phyloP scores from a whole-genome alignment of 164 flowering plant species.

The Hamamelis virginiana region DNA sequence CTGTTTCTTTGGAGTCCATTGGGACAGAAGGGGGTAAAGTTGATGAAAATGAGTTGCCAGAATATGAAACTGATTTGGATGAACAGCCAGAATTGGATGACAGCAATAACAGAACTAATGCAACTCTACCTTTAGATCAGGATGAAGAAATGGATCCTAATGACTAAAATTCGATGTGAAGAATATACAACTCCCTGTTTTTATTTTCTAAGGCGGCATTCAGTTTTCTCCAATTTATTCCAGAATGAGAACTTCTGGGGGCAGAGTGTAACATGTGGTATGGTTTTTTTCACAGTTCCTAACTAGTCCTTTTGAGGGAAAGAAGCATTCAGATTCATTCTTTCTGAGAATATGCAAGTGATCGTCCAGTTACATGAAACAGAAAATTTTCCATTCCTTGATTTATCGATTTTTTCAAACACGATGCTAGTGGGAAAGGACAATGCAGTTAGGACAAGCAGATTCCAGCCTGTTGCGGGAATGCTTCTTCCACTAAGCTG shows the following conservation, averaged over 20 bases:
- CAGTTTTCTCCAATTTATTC: slow-evolving; percentile 7
- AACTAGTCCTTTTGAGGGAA: neutral
- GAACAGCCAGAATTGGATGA: slow-evolving; percentile 26
- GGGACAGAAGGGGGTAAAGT: slow-evolving; percentile 27
- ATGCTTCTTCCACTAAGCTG: neutral
- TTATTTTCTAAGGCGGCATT: neutral
- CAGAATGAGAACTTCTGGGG: neutral
- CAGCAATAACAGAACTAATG: neutral
- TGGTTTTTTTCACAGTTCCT: neutral
- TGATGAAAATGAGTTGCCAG: slow-evolving; percentile 44
- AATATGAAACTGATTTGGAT: slow-evolving; percentile 49
- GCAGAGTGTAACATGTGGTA: neutral
- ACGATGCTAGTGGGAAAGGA: neutral
- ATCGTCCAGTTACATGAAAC: neutral
- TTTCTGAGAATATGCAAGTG: slow-evolving; percentile 3
- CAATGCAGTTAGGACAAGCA: neutral
- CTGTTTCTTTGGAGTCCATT: slow-evolving; percentile 20
- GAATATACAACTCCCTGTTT: neutral
- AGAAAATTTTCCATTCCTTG: slow-evolving; percentile 12
- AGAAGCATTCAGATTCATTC: slow-evolving; percentile 4
- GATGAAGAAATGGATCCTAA: slow-evolving; percentile 35
- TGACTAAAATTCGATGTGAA: slow-evolving; percentile 12
- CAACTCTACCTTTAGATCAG: slow-evolving; percentile 10
- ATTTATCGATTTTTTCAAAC: neutral
- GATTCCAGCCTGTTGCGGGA: neutral